These are phyloP conservation scores for Mycena haematopus DNA, from an alignment of 768 basidiomycete species.

Conservation along the genomic window DNA sequence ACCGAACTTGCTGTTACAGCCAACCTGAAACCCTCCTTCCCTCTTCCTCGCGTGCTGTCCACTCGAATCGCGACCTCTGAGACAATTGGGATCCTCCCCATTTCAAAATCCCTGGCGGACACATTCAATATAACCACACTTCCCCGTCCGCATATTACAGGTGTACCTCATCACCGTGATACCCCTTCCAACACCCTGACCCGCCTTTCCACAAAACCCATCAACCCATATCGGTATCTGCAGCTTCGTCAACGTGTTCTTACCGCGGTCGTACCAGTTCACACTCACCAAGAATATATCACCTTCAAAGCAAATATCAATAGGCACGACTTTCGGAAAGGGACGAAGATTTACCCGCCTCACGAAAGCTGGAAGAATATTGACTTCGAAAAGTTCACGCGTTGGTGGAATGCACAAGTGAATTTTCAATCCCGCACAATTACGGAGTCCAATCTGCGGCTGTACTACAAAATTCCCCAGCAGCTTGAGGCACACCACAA, in stretches of 20 bases:
- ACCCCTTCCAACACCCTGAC: background rate
- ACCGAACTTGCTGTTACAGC: background rate
- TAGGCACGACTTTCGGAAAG: background rate
- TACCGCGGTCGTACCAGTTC: background rate
- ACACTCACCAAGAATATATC: background rate
- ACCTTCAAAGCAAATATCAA: background rate
- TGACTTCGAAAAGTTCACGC: no score
- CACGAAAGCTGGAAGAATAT: no score
- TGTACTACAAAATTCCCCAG: background rate
- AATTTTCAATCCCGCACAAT: no score
- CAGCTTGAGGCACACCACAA: background rate
- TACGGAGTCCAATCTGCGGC: background rate
- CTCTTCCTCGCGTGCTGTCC: background rate
- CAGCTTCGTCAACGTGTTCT: background rate
- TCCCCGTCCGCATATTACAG: background rate
- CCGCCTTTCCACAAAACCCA: slow-evolving; percentile 3
- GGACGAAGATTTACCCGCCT: no score
- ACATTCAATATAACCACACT: background rate
- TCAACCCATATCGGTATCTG: background rate
- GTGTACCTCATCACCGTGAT: slow-evolving; percentile 3
- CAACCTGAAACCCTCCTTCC: background rate
- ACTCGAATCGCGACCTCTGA: background rate
- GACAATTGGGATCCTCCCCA: slow-evolving; percentile 13
- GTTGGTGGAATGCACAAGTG: no score
- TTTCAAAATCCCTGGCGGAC: background rate